Evolutionary conservation across 2,329 filamentous ascomycete species (phyloP), one percentile per base, ranked within the genome.

Genomic region (Beauveria brongniartii): DNA sequence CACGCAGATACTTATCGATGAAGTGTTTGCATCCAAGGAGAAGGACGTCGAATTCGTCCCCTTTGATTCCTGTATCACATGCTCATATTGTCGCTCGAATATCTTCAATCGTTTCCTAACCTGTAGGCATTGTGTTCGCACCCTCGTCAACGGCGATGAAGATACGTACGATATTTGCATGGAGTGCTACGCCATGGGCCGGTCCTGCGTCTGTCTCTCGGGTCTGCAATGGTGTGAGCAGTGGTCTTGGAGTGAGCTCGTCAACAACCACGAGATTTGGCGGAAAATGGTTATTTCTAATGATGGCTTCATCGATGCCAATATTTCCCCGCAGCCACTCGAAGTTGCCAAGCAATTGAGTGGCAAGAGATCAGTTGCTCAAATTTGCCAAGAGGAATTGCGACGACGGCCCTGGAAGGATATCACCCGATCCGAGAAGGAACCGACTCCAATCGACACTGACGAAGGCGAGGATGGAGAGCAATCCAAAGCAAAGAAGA

Each of bases 161-260:
- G 90, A 97, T 69, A 90, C 90, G 0, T 99, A 97, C 71, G 94
- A 99, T 71, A 82, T 99, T 24, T 99, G 94, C 70, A 92, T 99
- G 90, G 94, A 99, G 67, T 99, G 94, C 70, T 99, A 96, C 70
- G 89, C 87, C n/a, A 96, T 97, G 89, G 94, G 94, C 24, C 85
- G 94, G 56, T 96, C 92, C 51, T 99, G 94, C 71, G 85, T 84
- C 3, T 99, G 94, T 69, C 82, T 96, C 55, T 96, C 92, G 3
- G 86, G 86, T 22, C 82, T 96, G 12, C 85, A 84, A 63, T 99
- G 93, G 92, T 91, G 91, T 55, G 92, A 99, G 71, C 94, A 97
- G 71, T 97, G 92, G 82, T 78, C 83, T 14, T 97, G 92, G 92
- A 81, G 85, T 47, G 85, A 92, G 16, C 78, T 99, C 12, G 79